Base-by-base conservation (phyloP, 805 yeast genomes). In the Yamadazyma tumulicola region DNA sequence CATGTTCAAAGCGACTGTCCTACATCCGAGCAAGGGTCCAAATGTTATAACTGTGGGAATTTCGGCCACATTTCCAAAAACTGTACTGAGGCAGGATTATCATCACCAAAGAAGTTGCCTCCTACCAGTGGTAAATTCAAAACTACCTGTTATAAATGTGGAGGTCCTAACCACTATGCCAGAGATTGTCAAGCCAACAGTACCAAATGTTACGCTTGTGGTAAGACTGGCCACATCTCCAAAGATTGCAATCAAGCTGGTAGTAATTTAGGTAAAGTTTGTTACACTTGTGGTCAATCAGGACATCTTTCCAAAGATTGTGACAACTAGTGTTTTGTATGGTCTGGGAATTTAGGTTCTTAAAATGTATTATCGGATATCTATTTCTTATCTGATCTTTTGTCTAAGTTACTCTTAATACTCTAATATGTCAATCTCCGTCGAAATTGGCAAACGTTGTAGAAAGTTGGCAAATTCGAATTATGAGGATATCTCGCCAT, bases 251-350 rank as follows among this genome's bases (percentile, higher is more conserved):
- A 77, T 32, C 55, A 79, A 32, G 72, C 73, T 43, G 79, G 74
- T 44, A 55, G 59, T 17, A 59, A 60, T 45, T 53, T 50, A 48
- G 50, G 61, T 42, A 79, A 77, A 61, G 71, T 80, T 42, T 81
- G 88, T 66, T 81, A 80, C 76, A 74, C 69, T 61, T 81, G 88
- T 66, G 82, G 83, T 52, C 70, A 76, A 57, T 61, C 84, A 35
- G 97, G 96, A 48, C 97, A 88, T 69, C 81, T 88, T 54, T 85
- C 95, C 51, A 81, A 75, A 68, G 87, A 81, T 55, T 85, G 95
- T 61, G 51, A 46, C 32, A 29, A 24, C 17, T 35, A 30, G 20
- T 24, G 11, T 21, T n/a, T n/a, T n/a, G n/a, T n/a, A n/a, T n/a
- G n/a, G n/a, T n/a, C n/a, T 24, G 27, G 27, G 27, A 24, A 8